Percentiles rank a stretch among this genome's conserved stretches.
These are phyloP conservation scores for Penicillium subrubescens DNA, from an alignment of 495 filamentous ascomycete genomes.

Conservation along the genomic window DNA sequence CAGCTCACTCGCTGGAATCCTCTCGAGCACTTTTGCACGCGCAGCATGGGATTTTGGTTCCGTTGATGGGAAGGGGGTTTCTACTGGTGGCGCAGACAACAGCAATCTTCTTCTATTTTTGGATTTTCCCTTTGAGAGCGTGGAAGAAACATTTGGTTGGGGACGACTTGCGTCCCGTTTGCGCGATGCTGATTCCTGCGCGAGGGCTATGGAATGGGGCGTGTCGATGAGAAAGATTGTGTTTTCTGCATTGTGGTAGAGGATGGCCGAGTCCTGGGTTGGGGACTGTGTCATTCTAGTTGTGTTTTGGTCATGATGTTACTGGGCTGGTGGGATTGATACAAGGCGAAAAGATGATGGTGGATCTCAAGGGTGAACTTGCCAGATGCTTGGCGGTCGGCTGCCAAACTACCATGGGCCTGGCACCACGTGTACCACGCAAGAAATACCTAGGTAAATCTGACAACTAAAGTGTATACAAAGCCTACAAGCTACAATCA, in stretches of 20 bases:
- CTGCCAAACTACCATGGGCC: neutral
- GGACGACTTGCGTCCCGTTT: neutral
- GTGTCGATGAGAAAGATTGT: slow-evolving; percentile 63
- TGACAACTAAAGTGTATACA: neutral
- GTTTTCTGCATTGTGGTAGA: slow-evolving; percentile 51
- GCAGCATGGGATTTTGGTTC: slow-evolving; percentile 48
- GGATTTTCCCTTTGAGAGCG: neutral
- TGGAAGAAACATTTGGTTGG: neutral
- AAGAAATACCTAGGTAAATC: too few relatives aligned
- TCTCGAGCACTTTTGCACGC: slow-evolving; percentile 37
- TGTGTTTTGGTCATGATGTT: neutral
- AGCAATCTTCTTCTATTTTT: slow-evolving; percentile 20
- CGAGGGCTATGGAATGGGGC: slow-evolving; percentile 58
- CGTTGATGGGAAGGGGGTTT: slow-evolving; percentile 37
- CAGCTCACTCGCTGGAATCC: slow-evolving; percentile 30
- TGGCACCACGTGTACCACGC: neutral
- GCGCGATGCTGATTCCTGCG: slow-evolving; percentile 28
- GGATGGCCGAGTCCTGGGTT: slow-evolving; percentile 32
- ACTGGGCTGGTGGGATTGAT: neutral
- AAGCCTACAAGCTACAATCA: neutral
- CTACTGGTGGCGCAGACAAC: slow-evolving; percentile 35
- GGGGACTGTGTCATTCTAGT: slow-evolving; percentile 9
- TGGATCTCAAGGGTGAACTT: neutral
- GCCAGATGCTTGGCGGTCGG: neutral
- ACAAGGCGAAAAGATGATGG: neutral